phyloP scores from a whole-genome alignment of 139 green algal species.

The Trebouxia sp. region DNA sequence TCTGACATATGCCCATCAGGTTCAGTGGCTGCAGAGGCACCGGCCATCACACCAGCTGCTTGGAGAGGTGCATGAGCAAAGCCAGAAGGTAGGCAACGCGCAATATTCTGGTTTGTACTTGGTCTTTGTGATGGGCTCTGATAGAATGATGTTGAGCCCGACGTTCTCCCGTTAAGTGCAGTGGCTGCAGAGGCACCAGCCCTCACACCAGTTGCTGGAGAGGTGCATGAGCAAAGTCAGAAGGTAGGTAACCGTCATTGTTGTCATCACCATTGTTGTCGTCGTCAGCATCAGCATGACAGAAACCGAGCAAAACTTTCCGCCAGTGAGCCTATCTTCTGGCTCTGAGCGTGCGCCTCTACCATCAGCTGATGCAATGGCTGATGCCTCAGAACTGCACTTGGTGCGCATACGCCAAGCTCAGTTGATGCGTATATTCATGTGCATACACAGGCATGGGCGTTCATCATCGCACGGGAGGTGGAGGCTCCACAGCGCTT shows the following conservation, averaged over 20 bases:
- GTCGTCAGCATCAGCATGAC: too few relatives aligned
- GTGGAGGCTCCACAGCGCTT: slow-evolving; percentile 80
- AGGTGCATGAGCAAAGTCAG: slow-evolving; percentile 15
- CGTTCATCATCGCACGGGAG: slow-evolving; percentile 79
- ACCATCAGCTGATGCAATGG: too few relatives aligned
- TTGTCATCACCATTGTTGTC: too few relatives aligned
- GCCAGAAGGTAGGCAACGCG: slow-evolving; percentile 13
- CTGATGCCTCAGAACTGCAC: too few relatives aligned
- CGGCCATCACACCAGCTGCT: slow-evolving; percentile 2
- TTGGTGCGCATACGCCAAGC: too few relatives aligned
- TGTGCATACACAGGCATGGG: slow-evolving; percentile 44
- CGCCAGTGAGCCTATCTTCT: too few relatives aligned
- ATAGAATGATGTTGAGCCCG: slow-evolving; percentile 72
- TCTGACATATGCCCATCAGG: slow-evolving; percentile 49
- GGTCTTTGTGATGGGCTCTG: too few relatives aligned
- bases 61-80: slow-evolving; percentile 8
- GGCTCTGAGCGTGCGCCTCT: too few relatives aligned
- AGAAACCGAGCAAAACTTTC: too few relatives aligned
- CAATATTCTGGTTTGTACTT: too few relatives aligned
- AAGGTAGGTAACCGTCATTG: slow-evolving; percentile 1
- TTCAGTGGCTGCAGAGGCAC: slow-evolving; percentile 17
- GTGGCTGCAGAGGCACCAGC: slow-evolving; percentile 10
- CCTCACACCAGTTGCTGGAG: slow-evolving; percentile 4
- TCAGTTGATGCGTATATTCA: too few relatives aligned
- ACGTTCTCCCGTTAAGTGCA: slow-evolving; percentile 38